Evolutionary conservation across 306 rosid genomes (phyloP).

Genomic region (Begonia peltatifolia): DNA sequence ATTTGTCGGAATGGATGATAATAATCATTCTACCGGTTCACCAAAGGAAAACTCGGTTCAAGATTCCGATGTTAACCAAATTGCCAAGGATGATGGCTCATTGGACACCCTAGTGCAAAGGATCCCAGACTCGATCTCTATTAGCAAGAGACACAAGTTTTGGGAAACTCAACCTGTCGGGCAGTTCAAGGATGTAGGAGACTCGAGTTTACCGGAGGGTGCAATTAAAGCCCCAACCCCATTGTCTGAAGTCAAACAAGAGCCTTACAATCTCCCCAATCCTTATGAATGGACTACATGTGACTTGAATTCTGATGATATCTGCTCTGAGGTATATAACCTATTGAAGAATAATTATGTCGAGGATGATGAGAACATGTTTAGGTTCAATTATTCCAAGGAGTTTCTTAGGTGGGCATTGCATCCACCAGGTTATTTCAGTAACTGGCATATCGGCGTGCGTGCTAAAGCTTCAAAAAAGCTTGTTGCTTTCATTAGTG

Average conservation of each 20-base stretch:
- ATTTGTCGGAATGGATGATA: conserved; percentile 28
- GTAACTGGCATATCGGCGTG: conserved; percentile 88
- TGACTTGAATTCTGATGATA: conserved; percentile 50
- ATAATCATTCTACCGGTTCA: conserved; percentile 25
- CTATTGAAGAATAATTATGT: conserved; percentile 81
- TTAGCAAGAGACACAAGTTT: conserved; percentile 54
- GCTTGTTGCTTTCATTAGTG: conserved; percentile 87
- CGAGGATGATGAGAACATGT: conserved; percentile 92
- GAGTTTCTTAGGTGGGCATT: conserved; percentile 91
- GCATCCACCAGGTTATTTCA: conserved; percentile 80
- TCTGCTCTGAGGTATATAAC: conserved; percentile 60
- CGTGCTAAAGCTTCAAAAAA: conserved; percentile 75
- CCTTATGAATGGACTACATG: conserved; percentile 87
- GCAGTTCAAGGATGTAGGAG: conserved; percentile 72
- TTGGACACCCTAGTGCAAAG: conserved; percentile 41
- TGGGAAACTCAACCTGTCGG: conserved; percentile 99
- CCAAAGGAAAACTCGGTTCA: conserved; percentile 26
- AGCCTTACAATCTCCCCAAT: conserved; percentile 80
- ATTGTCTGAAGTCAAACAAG: conserved; percentile 72
- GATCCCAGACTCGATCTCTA: conserved; percentile 63
- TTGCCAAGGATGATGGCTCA: conserved; percentile 25
- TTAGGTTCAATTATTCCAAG: conserved; percentile 80
- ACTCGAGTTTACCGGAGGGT: conserved; percentile 61
- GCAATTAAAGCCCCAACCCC: conserved; percentile 68
- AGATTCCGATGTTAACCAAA: conserved; percentile 16